Base-by-base conservation (phyloP, 179 eudicot genomes). In the Silene vulgaris region DNA sequence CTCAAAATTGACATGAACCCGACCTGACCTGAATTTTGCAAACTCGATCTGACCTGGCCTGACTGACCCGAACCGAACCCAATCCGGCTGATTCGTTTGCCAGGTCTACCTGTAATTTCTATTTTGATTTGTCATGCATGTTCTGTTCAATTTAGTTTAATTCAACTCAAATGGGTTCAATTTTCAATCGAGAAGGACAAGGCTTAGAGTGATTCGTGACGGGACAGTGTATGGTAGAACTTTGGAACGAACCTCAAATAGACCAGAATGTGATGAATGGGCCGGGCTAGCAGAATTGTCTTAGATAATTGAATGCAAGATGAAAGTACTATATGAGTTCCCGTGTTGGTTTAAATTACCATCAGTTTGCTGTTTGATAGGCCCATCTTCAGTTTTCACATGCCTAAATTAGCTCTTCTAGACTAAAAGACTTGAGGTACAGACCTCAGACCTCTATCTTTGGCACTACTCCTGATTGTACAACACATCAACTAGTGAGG, bases 331-430 rank as follows among this genome's bases (percentile, higher is more conserved):
- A 17, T 14, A 23, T 29, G 5, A 5, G 40, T 3, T 13, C 43
- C 30, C 30, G 8, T 32, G 59, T 13, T 52, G 59, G 12, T 52
- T 52, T 13, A 52, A 54, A 29, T 65, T 63, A 72, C 65, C 64
- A 72, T 56, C 64, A 64, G 71, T 48, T 64, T 54, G 35, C 28
- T 45, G 65, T 21, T 65, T 43, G 17, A 61, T 69, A 69, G 75
- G 82, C 71, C 75, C 72, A 79, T 70, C 23, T 35, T 35, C 40
- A 35, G 40, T 35, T 1, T 72, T 77, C 80, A 77, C 80, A 72
- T 72, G 80, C 73, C 23, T 50, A 77, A 72, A 77, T 77, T 72
- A 64, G 64, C 75, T 48, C 71, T 77, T 63, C 56, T 71, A 66
- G 64, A 62, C 72, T 77, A 45, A 70, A 74, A 14, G 16, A 72